Evolutionary conservation across 805 yeast genomes (phyloP).

Genomic region (Metschnikowia lochheadii): DNA sequence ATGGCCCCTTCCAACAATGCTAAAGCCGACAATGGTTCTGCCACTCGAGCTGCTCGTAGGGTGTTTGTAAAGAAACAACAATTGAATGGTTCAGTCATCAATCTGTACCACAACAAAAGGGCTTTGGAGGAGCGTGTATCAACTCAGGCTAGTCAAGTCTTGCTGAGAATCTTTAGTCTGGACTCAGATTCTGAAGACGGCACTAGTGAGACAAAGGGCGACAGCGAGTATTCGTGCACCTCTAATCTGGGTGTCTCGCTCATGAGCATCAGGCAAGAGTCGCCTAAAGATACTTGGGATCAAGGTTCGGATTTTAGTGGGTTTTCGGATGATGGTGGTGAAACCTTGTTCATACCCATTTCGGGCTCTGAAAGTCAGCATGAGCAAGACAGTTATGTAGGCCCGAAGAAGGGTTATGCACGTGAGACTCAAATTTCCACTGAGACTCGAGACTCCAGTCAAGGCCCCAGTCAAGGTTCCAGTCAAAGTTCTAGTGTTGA

Average conservation of each 20-base stretch:
- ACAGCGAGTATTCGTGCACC: too few relatives aligned
- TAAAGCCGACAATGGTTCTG: too few relatives aligned
- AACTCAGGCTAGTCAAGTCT: background rate
- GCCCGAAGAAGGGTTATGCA: background rate
- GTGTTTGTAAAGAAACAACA: background rate
- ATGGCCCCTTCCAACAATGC: background rate
- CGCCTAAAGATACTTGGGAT: background rate
- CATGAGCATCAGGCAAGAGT: background rate
- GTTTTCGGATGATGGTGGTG: background rate
- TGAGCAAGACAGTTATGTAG: background rate
- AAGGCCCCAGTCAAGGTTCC: too few relatives aligned
- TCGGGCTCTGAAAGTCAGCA: background rate
- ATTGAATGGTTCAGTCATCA: background rate
- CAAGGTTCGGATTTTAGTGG: background rate
- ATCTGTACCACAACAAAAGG: background rate
- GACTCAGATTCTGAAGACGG: background rate
- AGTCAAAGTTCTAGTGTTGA: too few relatives aligned
- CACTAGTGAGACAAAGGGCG: background rate
- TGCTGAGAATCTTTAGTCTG: background rate
- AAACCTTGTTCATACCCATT: background rate
- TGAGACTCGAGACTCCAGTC: too few relatives aligned
- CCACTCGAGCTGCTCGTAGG: background rate
- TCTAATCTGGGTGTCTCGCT: background rate
- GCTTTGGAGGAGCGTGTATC: background rate
- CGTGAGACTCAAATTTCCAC: too few relatives aligned